A percentile compares a stretch with the other conserved stretches of the same genome.
These are phyloP conservation scores for Leccinum pallidistipes DNA, from an alignment of 1,284 basidiomycete genomes.

Conservation along the genomic window DNA sequence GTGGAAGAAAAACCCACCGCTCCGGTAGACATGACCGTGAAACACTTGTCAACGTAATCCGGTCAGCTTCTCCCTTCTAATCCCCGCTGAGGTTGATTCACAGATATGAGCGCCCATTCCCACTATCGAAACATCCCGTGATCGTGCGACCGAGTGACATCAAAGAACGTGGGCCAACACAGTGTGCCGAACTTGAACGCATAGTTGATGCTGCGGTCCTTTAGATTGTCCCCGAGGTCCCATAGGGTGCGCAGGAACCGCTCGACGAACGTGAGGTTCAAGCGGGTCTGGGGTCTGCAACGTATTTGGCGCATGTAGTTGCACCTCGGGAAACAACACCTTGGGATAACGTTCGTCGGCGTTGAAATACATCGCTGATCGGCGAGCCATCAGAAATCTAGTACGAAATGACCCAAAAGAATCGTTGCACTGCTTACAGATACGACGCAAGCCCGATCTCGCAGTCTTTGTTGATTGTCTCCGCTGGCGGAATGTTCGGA, in stretches of 20 bases:
- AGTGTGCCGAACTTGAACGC: conserved; percentile 85
- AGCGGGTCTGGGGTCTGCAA: conserved; percentile 70
- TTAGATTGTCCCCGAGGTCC: conserved; percentile 69
- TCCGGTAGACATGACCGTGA: conserved; percentile 86
- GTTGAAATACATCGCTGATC: conserved; percentile 60
- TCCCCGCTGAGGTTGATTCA: conserved; percentile 35
- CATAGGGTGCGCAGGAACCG: conserved; percentile 72
- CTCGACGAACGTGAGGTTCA: conserved; percentile 57
- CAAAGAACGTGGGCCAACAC: conserved; percentile 87
- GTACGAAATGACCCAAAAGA: conserved; percentile 9
- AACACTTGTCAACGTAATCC: conserved; percentile 52
- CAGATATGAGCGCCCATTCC: conserved; percentile 94
- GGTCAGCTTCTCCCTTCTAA: conserved; percentile 11
- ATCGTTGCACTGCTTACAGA: conserved; percentile 41
- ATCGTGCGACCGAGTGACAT: conserved; percentile 46
- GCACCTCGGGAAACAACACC: conserved; percentile 80
- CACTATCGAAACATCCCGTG: conserved; percentile 42
- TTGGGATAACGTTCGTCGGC: conserved; percentile 53
- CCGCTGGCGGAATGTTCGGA: conserved; percentile 19
- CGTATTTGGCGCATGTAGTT: conserved; percentile 81
- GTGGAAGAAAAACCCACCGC: conserved; percentile 51
- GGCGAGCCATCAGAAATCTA: conserved; percentile 5
- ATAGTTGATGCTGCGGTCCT: conserved; percentile 81
- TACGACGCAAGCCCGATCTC: conserved; percentile 26
- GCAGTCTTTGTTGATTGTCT: conserved; percentile 14